phyloP scores from a whole-genome alignment of 768 basidiomycete genomes.

The Xerocomellus amylosporus region DNA sequence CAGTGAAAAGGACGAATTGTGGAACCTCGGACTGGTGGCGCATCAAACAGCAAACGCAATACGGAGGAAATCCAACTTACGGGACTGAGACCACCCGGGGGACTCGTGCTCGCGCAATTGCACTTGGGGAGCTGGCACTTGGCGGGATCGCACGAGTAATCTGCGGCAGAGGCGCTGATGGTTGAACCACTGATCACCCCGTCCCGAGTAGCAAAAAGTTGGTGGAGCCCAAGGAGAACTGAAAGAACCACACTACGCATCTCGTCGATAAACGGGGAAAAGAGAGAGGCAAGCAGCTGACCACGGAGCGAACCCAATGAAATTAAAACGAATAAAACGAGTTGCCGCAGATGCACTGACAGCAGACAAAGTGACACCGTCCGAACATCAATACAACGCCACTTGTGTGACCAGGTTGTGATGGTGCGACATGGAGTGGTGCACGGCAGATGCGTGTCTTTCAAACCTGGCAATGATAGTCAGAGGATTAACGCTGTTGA shows the following conservation, averaged over 20 bases:
- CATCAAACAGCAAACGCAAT: background rate
- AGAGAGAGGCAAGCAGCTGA: background rate
- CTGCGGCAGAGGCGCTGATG: background rate
- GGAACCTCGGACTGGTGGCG: background rate
- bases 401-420: background rate
- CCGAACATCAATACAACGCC: background rate
- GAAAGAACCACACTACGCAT: background rate
- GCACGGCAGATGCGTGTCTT: background rate
- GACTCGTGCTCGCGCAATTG: slow-evolving; percentile 1
- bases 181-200: background rate
- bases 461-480: background rate
- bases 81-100: background rate
- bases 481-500: background rate
- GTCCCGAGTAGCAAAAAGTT: background rate
- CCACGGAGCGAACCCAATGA: background rate
- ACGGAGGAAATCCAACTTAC: background rate
- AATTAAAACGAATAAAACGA: background rate
- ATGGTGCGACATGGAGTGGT: background rate
- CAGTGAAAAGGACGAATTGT: background rate
- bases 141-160: background rate
- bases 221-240: background rate
- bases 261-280: background rate
- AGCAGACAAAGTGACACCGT: background rate
- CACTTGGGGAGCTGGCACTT: slow-evolving; percentile 1
- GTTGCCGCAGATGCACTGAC: background rate